These are phyloP conservation scores for Exophiala bonariae DNA, from an alignment of 2,329 filamentous ascomycete genomes.

Conservation along the genomic window DNA sequence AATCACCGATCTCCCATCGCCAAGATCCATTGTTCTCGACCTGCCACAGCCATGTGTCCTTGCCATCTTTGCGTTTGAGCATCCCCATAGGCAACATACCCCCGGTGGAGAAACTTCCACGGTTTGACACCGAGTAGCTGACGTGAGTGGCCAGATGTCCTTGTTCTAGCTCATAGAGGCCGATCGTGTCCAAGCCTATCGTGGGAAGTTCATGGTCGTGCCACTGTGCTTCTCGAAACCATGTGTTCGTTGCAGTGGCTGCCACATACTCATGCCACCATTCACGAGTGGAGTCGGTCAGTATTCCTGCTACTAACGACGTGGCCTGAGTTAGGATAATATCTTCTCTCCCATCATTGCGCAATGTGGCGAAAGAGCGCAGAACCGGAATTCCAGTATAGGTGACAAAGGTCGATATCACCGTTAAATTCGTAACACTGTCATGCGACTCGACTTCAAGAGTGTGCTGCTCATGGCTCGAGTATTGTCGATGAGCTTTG, in stretches of 20 bases:
- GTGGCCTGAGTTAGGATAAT: constrained; percentile 27
- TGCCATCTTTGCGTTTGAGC: constrained; percentile 23
- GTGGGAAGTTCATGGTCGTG: constrained; percentile 28
- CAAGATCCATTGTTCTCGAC: constrained; percentile 39
- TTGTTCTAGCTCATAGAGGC: constrained; percentile 25
- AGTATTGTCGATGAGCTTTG: constrained; percentile 16
- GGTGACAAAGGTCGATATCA: constrained; percentile 26
- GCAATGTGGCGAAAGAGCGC: constrained; percentile 20
- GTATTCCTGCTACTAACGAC: constrained; percentile 28
- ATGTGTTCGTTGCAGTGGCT: constrained; percentile 30
- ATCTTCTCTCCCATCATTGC: constrained; percentile 21
- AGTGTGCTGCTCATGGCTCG: constrained; percentile 4
- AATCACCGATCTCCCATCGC: constrained; percentile 40
- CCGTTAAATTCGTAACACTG: constrained; percentile 17
- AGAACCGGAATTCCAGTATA: constrained; percentile 22
- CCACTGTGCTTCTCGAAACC: constrained; percentile 40
- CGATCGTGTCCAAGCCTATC: constrained; percentile 32
- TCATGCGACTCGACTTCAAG: constrained; percentile 27
- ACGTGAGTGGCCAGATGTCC: constrained; percentile 24
- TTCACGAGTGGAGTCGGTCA: constrained; percentile 18
- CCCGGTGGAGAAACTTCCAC: constrained; percentile 34
- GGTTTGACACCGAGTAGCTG: constrained; percentile 29
- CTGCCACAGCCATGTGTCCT: constrained; percentile 38
- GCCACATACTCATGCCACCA: constrained; percentile 31
- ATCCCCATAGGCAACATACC: constrained; percentile 34